Evolutionary conservation across 2,329 filamentous ascomycete genomes (phyloP), one percentile per base, ranked within the genome.

Genomic region (Gremmenia infestans): DNA sequence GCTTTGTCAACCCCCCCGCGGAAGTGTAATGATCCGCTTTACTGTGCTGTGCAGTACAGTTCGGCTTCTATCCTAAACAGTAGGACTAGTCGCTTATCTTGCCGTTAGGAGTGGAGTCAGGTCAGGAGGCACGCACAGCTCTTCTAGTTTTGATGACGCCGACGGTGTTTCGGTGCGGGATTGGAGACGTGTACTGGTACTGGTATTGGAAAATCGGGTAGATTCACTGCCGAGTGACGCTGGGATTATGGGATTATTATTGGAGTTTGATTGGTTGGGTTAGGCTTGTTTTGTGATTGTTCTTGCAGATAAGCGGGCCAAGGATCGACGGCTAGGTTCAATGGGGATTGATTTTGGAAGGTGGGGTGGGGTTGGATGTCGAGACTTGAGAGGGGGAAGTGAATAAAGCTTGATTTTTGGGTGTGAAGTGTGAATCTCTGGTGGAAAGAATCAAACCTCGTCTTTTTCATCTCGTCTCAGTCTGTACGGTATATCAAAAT

Each of bases 241-340:
- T 17, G n/a, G 15, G 37, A 17, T 40, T 12, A 12, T 15, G 12
- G 11, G 39, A 15, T 25, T 25, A 25, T 25, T 25, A 25, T 25
- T 23, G 42, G 19, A 23, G 15, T 4, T 45, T 15, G 9, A 22
- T 8, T 11, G n/a, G n/a, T 45, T 9, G n/a, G 19, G 4, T 2
- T 5, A 3, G 32, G 6, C 11, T 47, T 15, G 28, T 28, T 28
- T 49, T 37, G 47, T 36, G 28, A 36, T n/a, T 35, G 28, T 28
- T 32, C 25, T 32, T 36, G 47, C 23, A 54, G 52, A 54, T 43
- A 48, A 17, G 36, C 52, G 47, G 45, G 19, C 40, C 8, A 22
- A 17, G 14, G 52, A 54, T 54, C 52, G 37, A 54, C 52, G 12
- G 47, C 47, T 54, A 54, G 39, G 19, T n/a, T 28, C 28, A 32